Conservation (phyloP, 2,329 filamentous ascomycete genomes). For the Hypoxylon sp. region DNA sequence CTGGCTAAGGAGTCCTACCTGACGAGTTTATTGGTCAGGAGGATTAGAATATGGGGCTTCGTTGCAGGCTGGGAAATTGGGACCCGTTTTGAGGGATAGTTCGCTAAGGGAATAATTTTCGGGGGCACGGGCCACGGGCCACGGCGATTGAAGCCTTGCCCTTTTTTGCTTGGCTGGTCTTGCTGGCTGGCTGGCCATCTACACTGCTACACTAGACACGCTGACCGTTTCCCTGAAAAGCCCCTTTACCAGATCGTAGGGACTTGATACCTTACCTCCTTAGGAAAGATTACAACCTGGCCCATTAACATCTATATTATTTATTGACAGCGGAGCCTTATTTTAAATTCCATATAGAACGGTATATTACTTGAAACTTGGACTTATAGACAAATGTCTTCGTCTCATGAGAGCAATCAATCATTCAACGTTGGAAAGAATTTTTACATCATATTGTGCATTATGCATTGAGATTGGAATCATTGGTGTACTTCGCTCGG, state of each 20-base stretch:
- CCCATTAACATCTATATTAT: conserved; percentile 22
- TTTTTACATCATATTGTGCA: conserved; percentile 7
- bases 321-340: conserved; percentile 25
- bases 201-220: no score
- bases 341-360: conserved; percentile 19
- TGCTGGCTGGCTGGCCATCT: not conserved
- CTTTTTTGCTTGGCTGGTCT: not conserved
- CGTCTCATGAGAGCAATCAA: not conserved
- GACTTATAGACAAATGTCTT: conserved; percentile 1
- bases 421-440: conserved; percentile 3
- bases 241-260: conserved; percentile 3
- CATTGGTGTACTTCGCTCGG: not conserved
- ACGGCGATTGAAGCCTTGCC: not conserved
- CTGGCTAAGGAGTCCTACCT: conserved; percentile 39
- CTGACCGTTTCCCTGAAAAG: not conserved
- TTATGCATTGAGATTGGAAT: conserved; percentile 8
- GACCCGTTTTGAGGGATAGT: conserved; percentile 39
- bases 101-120: conserved; percentile 37
- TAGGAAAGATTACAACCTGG: not conserved
- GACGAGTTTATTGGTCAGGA: conserved; percentile 31
- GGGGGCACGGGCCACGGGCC: conserved; percentile 18
- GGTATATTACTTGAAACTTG: conserved; percentile 12
- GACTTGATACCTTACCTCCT: not conserved
- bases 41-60: conserved; percentile 45
- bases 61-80: conserved; percentile 52